Evolutionary conservation across 139 green algal genomes (phyloP).

Genomic region (Auxenochlorella pyrenoidosa): DNA sequence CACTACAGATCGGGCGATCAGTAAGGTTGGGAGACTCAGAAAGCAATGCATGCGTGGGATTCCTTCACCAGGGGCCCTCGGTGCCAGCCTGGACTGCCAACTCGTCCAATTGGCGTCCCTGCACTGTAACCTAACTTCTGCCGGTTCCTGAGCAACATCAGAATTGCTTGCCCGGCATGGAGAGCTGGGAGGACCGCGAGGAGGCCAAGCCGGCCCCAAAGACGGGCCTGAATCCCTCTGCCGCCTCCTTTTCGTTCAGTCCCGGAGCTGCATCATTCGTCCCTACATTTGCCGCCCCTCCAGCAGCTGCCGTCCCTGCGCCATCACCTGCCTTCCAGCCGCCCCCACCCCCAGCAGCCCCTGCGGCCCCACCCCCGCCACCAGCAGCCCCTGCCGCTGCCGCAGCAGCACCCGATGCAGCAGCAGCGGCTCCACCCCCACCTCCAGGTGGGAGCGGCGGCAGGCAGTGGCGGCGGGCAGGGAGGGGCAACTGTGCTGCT

Average conservation of each 20-base stretch:
- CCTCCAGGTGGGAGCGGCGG: too few species aligned
- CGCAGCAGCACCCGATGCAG: background rate
- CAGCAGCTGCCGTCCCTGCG: conserved; percentile 34
- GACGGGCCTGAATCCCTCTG: conserved; percentile 58
- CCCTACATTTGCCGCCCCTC: conserved; percentile 33
- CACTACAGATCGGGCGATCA: too few species aligned
- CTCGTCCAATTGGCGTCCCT: too few species aligned
- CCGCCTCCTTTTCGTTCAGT: conserved; percentile 75
- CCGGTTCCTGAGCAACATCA: too few species aligned
- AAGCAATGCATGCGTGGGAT: too few species aligned
- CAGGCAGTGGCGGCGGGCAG: too few species aligned
- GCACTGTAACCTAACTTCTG: too few species aligned
- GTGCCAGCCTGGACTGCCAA: too few species aligned
- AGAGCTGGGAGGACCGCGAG: conserved; percentile 58
- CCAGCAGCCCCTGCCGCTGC: background rate
- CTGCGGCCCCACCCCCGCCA: background rate
- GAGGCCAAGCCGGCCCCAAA: conserved; percentile 20
- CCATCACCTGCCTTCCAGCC: background rate
- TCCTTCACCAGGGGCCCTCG: too few species aligned
- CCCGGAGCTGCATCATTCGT: conserved; percentile 60
- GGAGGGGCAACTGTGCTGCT: too few species aligned
- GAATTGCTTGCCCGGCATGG: conserved; percentile 6
- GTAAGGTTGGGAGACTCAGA: too few species aligned
- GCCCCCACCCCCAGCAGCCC: background rate
- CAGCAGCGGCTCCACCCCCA: too few species aligned